phyloP scores from a whole-genome alignment of 23 red algal genomes.

The Chondrus crispus region DNA sequence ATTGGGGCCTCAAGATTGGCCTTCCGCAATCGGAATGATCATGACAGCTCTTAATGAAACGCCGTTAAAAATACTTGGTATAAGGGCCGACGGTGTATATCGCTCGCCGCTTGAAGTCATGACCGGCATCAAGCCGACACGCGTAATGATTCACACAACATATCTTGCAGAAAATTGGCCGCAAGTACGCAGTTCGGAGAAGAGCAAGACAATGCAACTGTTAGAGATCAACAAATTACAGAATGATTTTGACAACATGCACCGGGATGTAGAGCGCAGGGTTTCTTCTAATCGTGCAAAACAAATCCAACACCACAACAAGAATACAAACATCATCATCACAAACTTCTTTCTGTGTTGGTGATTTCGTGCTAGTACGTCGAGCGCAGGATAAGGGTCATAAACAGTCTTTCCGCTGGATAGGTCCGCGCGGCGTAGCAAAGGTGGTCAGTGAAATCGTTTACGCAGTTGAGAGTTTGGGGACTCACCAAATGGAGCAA shows the following conservation, averaged over 20 bases:
- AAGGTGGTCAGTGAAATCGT: neutral
- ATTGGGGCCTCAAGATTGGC: constrained; percentile 28
- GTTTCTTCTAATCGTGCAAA: neutral
- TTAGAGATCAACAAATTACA: neutral
- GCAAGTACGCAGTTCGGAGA: neutral
- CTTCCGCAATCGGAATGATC: neutral
- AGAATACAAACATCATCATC: neutral
- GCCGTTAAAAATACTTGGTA: neutral
- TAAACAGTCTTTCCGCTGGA: neutral
- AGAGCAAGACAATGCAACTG: neutral
- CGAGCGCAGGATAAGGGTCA: neutral
- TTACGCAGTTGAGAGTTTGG: neutral
- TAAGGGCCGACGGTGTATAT: neutral
- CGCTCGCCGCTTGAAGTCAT: constrained; percentile 23
- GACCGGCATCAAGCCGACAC: constrained; percentile 16
- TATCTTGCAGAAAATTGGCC: neutral
- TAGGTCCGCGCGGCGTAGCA: neutral
- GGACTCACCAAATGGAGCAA: neutral
- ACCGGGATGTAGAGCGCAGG: neutral
- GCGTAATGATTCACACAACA: neutral
- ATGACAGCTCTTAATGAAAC: constrained; percentile 18
- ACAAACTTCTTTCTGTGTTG: neutral
- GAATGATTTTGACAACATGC: neutral
- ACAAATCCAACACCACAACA: neutral
- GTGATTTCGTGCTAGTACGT: constrained; percentile 10